Base-by-base conservation (phyloP, 129 eudicot species). In the Scalesia atractyloides region DNA sequence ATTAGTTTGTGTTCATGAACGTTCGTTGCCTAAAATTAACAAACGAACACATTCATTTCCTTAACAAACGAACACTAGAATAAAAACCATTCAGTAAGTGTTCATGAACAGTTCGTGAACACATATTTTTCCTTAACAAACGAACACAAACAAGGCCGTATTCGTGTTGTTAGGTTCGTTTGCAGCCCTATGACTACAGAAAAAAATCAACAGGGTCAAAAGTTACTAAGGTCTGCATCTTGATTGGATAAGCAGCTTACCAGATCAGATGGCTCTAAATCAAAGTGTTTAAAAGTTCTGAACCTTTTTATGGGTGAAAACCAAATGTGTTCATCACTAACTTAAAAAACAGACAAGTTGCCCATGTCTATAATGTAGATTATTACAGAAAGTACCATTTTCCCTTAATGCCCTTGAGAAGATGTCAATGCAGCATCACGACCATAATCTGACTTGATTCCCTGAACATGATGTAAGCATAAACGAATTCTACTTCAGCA, bases 351-450 rank as follows among this genome's bases (percentile, higher is more conserved):
- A 26, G 19, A 60, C 44, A 15, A 63, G 13, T 18, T 14, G 50
- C 9, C 39, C 24, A 7, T 34, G 10, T 39, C 1, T 26, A 30
- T 73, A 39, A 69, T 1, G 62, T n/a, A 16, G 20, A 8, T 20
- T 67, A 30, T 13, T 34, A 11, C 46, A 44, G n/a, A 10, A 73
- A 22, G 15, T 84, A 86, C 96, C 96, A 64, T 51, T 66, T 76
- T 68, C 26, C 84, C 83, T 54, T 70, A 84, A 43, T 70, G 82
- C 62, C 76, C 74, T 62, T 52, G 80, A 79, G 91, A 75, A 59
- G 84, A 33, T 22, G 81, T 76, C 17, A 76, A 64, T 46, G 79
- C 20, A 76, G 79, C 83, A 53, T 37, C 70, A 80, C 64, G 76
- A 66, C 76, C 85, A 73, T 72, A 77, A 44, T 17, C 71, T 41